phyloP scores from a whole-genome alignment of 2,329 filamentous ascomycete genomes.

The Scortechinia acanthostroma region DNA sequence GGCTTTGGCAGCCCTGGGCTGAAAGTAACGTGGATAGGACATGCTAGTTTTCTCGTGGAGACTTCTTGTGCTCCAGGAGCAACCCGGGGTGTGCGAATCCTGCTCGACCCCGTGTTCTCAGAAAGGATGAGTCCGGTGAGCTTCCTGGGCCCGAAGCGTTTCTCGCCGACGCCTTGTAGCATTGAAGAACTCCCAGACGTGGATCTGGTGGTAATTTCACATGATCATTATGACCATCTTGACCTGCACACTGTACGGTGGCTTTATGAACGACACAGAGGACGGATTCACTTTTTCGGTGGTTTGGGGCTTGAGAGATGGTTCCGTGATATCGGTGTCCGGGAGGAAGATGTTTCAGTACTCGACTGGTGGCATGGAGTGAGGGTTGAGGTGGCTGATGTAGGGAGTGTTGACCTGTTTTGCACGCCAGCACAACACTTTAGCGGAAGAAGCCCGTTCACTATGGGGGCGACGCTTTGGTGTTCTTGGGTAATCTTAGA shows the following conservation, averaged over 20 bases:
- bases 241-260: constrained; percentile 32
- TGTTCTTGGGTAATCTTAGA: no score
- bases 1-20: no score
- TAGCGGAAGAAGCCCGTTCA: no score
- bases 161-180: constrained; percentile 38
- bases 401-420: no score
- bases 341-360: no score
- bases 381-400: no score
- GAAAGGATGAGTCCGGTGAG: constrained; percentile 35
- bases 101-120: constrained; percentile 45
- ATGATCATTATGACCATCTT: constrained; percentile 49
- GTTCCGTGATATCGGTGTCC: no score
- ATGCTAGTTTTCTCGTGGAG: constrained; percentile 38
- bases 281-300: constrained; percentile 28
- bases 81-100: constrained; percentile 28
- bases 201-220: constrained; percentile 40
- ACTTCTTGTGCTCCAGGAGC: constrained; percentile 14
- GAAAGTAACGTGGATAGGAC: no score
- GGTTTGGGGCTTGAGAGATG: no score
- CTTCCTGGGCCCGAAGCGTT: constrained; percentile 38
- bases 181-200: constrained; percentile 38
- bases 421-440: no score
- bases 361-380: no score
- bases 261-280: constrained; percentile 24
- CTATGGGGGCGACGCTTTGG: no score